These are phyloP conservation scores for Pythium sukuiense DNA, from an alignment of 352 stramenopile species.

Conservation along the genomic window DNA sequence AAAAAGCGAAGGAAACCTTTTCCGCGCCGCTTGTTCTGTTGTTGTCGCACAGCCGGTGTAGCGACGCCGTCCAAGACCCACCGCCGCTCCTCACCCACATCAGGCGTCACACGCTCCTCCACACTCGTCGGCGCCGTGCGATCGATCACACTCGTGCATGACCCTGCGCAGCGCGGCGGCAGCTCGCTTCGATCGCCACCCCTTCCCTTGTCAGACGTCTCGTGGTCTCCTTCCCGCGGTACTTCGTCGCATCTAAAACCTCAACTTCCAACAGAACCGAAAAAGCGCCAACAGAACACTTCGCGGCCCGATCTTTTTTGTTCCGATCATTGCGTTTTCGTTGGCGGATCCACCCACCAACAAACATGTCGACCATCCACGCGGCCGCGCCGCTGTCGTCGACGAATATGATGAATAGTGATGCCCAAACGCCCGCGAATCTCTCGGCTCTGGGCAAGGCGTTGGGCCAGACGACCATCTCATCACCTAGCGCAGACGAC, in stretches of 20 bases:
- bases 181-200: background rate
- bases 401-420: slow-evolving; percentile 12
- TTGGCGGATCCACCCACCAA: background rate
- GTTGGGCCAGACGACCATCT: slow-evolving; percentile 76
- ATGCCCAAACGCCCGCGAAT: slow-evolving; percentile 30
- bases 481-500: slow-evolving; percentile 28
- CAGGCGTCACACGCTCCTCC: slow-evolving; percentile 12
- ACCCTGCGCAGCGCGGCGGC: slow-evolving; percentile 3
- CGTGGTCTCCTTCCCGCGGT: slow-evolving; percentile 1
- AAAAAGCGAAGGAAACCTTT: slow-evolving; percentile 18
- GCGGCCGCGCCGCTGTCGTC: slow-evolving; percentile 13
- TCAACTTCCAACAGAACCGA: slow-evolving; percentile 18
- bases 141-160: slow-evolving; percentile 1
- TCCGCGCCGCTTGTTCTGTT: slow-evolving; percentile 14
- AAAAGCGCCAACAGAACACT: slow-evolving; percentile 10
- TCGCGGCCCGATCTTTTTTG: slow-evolving; percentile 10
- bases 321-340: slow-evolving; percentile 7
- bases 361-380: slow-evolving; percentile 22
- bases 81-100: slow-evolving; percentile 8
- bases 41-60: slow-evolving; percentile 23
- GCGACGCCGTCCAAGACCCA: background rate
- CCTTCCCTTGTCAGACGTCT: background rate
- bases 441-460: slow-evolving; percentile 77
- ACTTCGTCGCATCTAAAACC: slow-evolving; percentile 6
- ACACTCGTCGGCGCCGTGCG: background rate